These are phyloP conservation scores for Triadica sebifera DNA, from an alignment of 345 rosid species.

Conservation along the genomic window DNA sequence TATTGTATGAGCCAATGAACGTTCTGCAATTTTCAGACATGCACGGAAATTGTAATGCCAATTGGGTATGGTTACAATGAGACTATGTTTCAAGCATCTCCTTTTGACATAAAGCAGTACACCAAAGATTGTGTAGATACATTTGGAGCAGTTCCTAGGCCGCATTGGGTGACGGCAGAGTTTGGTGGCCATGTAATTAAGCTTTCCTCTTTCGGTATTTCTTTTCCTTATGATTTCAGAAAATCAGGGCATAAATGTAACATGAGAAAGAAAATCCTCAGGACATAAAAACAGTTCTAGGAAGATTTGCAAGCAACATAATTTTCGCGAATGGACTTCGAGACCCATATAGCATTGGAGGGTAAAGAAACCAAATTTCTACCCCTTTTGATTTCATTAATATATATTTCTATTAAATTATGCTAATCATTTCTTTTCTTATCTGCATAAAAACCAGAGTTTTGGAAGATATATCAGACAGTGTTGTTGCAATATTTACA, in stretches of 20 bases:
- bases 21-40: conserved; percentile 28
- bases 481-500: conserved; percentile 37
- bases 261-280: conserved; percentile 8
- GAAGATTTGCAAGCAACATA: conserved; percentile 51
- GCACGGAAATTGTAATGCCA: conserved; percentile 30
- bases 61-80: conserved; percentile 21
- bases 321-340: conserved; percentile 48
- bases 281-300: conserved; percentile 40
- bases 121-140: conserved; percentile 11
- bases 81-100: conserved; percentile 28
- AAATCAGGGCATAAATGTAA: conserved; percentile 39
- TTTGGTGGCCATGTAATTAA: conserved; percentile 9
- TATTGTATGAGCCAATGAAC: too few species aligned
- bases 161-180: conserved; percentile 27
- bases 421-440: not conserved
- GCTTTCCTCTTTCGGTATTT: not conserved
- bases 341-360: too few species aligned
- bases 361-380: not conserved
- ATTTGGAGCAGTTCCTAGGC: conserved; percentile 20
- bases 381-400: not conserved
- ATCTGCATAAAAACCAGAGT: conserved; percentile 24
- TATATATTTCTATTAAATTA: not conserved
- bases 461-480: conserved; percentile 42
- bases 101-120: conserved; percentile 19
- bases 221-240: not conserved